A percentile compares a stretch with the other conserved stretches of the same genome.
Evolutionary conservation across 2,329 filamentous ascomycete genomes (phyloP).

Genomic region (Cladosporium cucumerinum): DNA sequence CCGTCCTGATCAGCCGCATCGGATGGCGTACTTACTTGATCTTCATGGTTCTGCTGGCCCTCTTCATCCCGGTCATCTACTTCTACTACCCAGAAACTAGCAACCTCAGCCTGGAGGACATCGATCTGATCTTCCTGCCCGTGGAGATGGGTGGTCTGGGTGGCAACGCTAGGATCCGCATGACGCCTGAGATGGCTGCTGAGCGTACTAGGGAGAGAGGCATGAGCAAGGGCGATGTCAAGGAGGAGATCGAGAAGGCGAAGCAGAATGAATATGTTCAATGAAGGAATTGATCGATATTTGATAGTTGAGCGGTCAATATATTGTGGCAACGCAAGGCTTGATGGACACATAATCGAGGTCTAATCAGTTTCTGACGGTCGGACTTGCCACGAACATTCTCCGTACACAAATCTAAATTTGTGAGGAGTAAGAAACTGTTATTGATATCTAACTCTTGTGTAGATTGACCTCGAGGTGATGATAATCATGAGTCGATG

Average conservation of each 20-base stretch:
- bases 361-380: not conserved
- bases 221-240: constrained; percentile 6
- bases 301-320: not conserved
- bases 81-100: constrained; percentile 35
- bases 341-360: not conserved
- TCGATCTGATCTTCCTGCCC: constrained; percentile 32
- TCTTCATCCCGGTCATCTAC: constrained; percentile 22
- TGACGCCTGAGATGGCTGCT: constrained; percentile 16
- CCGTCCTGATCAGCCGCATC: constrained; percentile 45
- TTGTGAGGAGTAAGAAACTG: too few relatives aligned
- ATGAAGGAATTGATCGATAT: not conserved
- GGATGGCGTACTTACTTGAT: constrained; percentile 51
- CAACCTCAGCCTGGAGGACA: constrained; percentile 34
- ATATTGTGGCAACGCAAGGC: not conserved
- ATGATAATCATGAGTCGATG: not conserved
- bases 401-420: not conserved
- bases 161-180: constrained; percentile 8
- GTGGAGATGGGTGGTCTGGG: constrained; percentile 7
- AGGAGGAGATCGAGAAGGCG: constrained; percentile 11
- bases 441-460: not conserved
- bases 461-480: not conserved
- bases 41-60: constrained; percentile 37
- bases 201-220: constrained; percentile 8
- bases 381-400: not conserved
- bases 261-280: constrained; percentile 8